Percentiles rank a stretch among this genome's conserved stretches.
Evolutionary conservation across 352 stramenopile species (phyloP).

Genomic region (Blastocystis sp.): DNA sequence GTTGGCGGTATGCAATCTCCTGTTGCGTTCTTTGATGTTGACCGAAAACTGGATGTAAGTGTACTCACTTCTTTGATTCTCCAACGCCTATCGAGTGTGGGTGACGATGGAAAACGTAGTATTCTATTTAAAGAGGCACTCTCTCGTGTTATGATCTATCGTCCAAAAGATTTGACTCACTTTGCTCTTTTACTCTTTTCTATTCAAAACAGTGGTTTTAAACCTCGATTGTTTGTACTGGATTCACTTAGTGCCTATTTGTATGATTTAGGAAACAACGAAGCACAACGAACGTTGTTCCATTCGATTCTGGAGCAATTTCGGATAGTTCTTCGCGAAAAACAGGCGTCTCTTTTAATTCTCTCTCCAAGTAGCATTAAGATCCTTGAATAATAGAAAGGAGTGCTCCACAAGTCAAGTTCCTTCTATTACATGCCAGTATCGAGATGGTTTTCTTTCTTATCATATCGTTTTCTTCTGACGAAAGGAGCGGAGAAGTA

Average conservation of each 20-base stretch:
- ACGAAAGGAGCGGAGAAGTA: not conserved
- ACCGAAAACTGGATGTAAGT: not conserved
- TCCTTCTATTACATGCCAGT: slow-evolving; percentile 13
- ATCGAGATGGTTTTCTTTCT: not conserved
- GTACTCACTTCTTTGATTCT: not conserved
- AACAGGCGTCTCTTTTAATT: not conserved
- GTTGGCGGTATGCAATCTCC: not conserved
- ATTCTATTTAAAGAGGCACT: not conserved
- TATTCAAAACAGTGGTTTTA: not conserved
- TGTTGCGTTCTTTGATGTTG: slow-evolving; percentile 14
- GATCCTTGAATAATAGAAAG: not conserved
- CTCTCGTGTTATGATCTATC: slow-evolving; percentile 5
- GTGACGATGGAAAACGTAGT: not conserved
- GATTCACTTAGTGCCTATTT: slow-evolving; percentile 17
- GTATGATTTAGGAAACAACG: not conserved
- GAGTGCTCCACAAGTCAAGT: not conserved
- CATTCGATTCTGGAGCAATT: not conserved
- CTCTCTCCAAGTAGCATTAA: not conserved
- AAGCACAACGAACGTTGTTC: not conserved
- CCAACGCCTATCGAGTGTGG: not conserved
- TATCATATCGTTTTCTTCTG: not conserved
- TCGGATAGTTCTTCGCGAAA: not conserved
- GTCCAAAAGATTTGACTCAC: slow-evolving; percentile 8
- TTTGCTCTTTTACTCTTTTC: not conserved
- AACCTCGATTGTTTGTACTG: slow-evolving; percentile 20